These are phyloP conservation scores for Zymoseptoria tritici DNA, from an alignment of 2,329 filamentous ascomycete genomes.

Conservation along the genomic window DNA sequence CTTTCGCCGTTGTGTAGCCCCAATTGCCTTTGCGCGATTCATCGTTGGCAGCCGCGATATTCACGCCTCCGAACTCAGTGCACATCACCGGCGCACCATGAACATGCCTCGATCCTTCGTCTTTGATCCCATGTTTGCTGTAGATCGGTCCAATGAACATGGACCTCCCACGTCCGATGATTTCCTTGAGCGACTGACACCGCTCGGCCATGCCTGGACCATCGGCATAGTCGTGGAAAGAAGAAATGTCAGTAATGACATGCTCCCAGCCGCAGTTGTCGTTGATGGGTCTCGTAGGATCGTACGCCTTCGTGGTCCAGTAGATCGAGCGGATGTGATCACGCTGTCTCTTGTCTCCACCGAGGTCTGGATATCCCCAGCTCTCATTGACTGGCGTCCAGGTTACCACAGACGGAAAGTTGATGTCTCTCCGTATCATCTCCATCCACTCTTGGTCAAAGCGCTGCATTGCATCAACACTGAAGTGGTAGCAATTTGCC, in stretches of 20 bases:
- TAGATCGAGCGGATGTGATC: constrained; percentile 59
- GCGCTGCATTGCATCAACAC: constrained; percentile 49
- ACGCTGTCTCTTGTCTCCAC: constrained; percentile 50
- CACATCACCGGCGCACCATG: constrained; percentile 55
- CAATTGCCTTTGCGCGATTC: constrained; percentile 43
- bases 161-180: constrained; percentile 48
- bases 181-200: constrained; percentile 47
- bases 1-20: constrained; percentile 61
- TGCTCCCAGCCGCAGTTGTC: constrained; percentile 69
- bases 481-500: constrained; percentile 59
- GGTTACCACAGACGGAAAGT: constrained; percentile 56
- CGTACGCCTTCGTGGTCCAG: constrained; percentile 56
- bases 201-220: constrained; percentile 48
- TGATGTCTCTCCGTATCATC: constrained; percentile 56
- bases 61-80: constrained; percentile 62
- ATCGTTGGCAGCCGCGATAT: constrained; percentile 48
- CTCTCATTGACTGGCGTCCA: constrained; percentile 61
- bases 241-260: constrained; percentile 56
- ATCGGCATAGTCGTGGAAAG: constrained; percentile 62
- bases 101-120: constrained; percentile 46
- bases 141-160: constrained; percentile 49
- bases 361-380: constrained; percentile 57
- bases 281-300: constrained; percentile 58
- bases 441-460: constrained; percentile 61
- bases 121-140: constrained; percentile 25